Conservation (phyloP, 495 filamentous ascomycete genomes). For the Halenospora varia region DNA sequence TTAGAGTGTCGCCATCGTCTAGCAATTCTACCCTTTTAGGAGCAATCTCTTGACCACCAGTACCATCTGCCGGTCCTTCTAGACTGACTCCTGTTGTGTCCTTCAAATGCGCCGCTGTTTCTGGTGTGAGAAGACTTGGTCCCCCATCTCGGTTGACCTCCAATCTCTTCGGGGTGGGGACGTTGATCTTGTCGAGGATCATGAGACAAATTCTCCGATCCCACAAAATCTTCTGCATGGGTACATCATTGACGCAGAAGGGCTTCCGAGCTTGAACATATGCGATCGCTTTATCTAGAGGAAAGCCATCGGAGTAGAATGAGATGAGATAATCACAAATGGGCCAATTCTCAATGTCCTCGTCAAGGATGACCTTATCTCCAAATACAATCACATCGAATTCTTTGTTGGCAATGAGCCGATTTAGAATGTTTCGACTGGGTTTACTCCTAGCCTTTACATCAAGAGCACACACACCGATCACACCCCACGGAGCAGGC, state of each 20-base stretch:
- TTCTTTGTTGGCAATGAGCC: slow-evolving; percentile 81
- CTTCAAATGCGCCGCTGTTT: slow-evolving; percentile 74
- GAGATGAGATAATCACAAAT: slow-evolving; percentile 90
- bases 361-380: slow-evolving; percentile 96
- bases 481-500: slow-evolving; percentile 50
- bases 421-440: slow-evolving; percentile 89
- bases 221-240: slow-evolving; percentile 98
- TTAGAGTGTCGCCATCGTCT: slow-evolving; percentile 81
- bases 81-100: slow-evolving; percentile 76
- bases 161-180: slow-evolving; percentile 83
- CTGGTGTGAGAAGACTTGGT: slow-evolving; percentile 67
- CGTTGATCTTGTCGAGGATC: slow-evolving; percentile 82
- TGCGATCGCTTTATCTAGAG: slow-evolving; percentile 92
- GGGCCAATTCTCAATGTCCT: slow-evolving; percentile 75
- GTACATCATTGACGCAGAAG: slow-evolving; percentile 94
- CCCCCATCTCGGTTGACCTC: slow-evolving; percentile 95
- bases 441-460: slow-evolving; percentile 95
- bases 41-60: slow-evolving; percentile 46
- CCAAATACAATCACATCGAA: slow-evolving; percentile 97
- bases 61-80: slow-evolving; percentile 69
- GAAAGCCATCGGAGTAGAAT: slow-evolving; percentile 97
- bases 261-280: slow-evolving; percentile 90
- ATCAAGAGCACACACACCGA: slow-evolving; percentile 94
- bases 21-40: slow-evolving; percentile 74
- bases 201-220: slow-evolving; percentile 85